Base-by-base conservation (phyloP, 306 rosid species). In the Rubus parviflorus region DNA sequence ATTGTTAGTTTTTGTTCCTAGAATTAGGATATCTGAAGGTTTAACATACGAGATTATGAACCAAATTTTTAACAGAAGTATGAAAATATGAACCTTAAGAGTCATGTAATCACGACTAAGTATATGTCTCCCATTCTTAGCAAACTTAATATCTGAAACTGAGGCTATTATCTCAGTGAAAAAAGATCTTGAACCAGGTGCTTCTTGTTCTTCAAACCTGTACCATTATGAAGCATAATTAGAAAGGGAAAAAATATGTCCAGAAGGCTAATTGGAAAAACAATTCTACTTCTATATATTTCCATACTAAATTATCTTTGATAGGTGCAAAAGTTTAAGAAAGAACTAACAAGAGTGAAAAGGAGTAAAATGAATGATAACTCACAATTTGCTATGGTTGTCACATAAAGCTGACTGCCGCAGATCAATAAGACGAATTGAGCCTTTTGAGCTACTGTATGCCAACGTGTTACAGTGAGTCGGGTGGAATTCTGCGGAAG, bases 41-140 rank as follows among this genome's bases (percentile, higher is more conserved):
- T 68, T 65, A 3, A 47, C 41, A 2, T 47, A 62, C 3, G 47
- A 62, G 47, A 61, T 35, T 25, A 75, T 45, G 20, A 46, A 46
- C 45, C 14, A 20, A 41, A 41, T 11, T 22, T 43, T 23, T 17
- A 25, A 30, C 25, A 30, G 7, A 30, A 43, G 52, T 17, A 43
- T 54, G 16, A 30, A 80, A 51, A 57, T 48, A 25, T 3, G 54
- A 77, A 96, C 99, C 99, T 96, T 96, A 38, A 96, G 92, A 81
- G 97, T 90, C 99, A 96, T 96, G 83, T 96, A 96, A 85, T 96
- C 99, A 72, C 99, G 98, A 69, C 98, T 91, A 62, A 96, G 98
- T 77, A 96, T 84, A 83, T 96, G 87, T 86, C 97, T 90, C 75
- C 99, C 99, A 63, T 88, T 88, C 83, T 90, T 96, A 69, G 90